Evolutionary conservation across 495 filamentous ascomycete species (phyloP).

Genomic region (Lophiostoma macrostomum): DNA sequence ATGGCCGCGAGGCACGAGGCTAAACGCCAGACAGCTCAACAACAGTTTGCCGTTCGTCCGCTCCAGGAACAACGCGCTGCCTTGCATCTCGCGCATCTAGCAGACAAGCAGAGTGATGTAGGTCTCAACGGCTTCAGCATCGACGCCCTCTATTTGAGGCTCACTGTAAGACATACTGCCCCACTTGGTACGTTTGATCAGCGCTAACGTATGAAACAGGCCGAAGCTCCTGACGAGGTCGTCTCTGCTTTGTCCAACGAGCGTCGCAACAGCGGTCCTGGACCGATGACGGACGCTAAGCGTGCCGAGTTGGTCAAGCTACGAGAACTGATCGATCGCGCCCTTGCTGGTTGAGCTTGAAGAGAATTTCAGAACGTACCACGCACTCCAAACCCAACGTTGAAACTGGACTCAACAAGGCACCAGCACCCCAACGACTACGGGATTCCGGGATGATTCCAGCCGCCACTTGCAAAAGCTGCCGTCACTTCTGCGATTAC

Average conservation of each 20-base stretch:
- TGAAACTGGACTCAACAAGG: too few species aligned
- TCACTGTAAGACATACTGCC: constrained; percentile 38
- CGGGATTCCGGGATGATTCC: too few species aligned
- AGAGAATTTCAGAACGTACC: too few species aligned
- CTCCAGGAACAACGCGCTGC: constrained; percentile 48
- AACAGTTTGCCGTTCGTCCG: constrained; percentile 11
- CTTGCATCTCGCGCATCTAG: constrained; percentile 54
- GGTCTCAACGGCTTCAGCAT: constrained; percentile 30
- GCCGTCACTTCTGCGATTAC: too few species aligned
- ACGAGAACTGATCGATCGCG: constrained; percentile 10
- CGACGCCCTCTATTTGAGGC: constrained; percentile 32
- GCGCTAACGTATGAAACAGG: constrained; percentile 37
- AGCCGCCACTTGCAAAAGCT: too few species aligned
- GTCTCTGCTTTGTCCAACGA: constrained; percentile 22
- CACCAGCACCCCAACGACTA: too few species aligned
- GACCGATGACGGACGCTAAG: constrained; percentile 1
- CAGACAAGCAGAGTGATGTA: constrained; percentile 36
- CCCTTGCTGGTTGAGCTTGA: not conserved
- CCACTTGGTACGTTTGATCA: constrained; percentile 32
- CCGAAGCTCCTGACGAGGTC: constrained; percentile 39
- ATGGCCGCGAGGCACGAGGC: constrained; percentile 13
- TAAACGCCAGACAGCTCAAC: too few species aligned
- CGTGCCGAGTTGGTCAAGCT: constrained; percentile 18
- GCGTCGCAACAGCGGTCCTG: too few species aligned
- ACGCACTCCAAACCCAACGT: too few species aligned